A percentile compares a stretch with the other conserved stretches of the same genome.
Evolutionary conservation across 2,329 filamentous ascomycete genomes (phyloP).

Genomic region (Arthrobotrys entomopaga): DNA sequence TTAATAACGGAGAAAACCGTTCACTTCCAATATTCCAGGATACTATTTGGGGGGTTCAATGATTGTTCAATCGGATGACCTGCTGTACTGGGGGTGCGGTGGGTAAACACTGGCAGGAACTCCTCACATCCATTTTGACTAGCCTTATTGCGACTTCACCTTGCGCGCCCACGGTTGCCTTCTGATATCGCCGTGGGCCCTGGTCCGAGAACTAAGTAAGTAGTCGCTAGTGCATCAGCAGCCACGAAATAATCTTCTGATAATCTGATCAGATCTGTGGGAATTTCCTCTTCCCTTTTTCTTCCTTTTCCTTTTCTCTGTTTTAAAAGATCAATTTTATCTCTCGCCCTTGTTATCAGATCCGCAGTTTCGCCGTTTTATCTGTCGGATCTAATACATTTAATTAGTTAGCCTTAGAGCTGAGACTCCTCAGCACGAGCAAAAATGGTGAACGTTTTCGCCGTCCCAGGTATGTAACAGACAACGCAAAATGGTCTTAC

Average conservation of each 20-base stretch:
- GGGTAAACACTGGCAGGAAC: slow-evolving; percentile 25
- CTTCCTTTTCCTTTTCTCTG: slow-evolving; percentile 30
- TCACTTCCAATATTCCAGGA: slow-evolving; percentile 9
- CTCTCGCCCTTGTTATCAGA: slow-evolving; percentile 48
- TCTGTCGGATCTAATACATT: slow-evolving; percentile 54
- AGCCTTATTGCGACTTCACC: slow-evolving; percentile 22
- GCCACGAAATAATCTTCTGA: slow-evolving; percentile 18
- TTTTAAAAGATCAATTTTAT: slow-evolving; percentile 37
- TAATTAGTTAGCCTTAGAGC: slow-evolving; percentile 13
- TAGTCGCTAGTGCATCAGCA: not conserved
- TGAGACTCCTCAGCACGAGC: slow-evolving; percentile 6
- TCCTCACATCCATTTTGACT: slow-evolving; percentile 31
- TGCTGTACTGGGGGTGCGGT: slow-evolving; percentile 36
- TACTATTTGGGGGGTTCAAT: not conserved
- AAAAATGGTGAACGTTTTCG: slow-evolving; percentile 76
- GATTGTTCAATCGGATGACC: slow-evolving; percentile 27
- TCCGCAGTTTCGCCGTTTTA: slow-evolving; percentile 43
- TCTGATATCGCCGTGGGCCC: slow-evolving; percentile 3
- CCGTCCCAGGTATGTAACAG: slow-evolving; percentile 70
- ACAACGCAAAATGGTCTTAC: slow-evolving; percentile 2
- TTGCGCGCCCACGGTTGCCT: slow-evolving; percentile 25
- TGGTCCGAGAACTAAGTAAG: too few species aligned
- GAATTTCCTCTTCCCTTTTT: slow-evolving; percentile 29
- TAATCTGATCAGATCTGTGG: slow-evolving; percentile 43
- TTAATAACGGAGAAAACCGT: slow-evolving; percentile 29